Conservation (phyloP, 257 asterid genomes). For the Cinchona pubescens region DNA sequence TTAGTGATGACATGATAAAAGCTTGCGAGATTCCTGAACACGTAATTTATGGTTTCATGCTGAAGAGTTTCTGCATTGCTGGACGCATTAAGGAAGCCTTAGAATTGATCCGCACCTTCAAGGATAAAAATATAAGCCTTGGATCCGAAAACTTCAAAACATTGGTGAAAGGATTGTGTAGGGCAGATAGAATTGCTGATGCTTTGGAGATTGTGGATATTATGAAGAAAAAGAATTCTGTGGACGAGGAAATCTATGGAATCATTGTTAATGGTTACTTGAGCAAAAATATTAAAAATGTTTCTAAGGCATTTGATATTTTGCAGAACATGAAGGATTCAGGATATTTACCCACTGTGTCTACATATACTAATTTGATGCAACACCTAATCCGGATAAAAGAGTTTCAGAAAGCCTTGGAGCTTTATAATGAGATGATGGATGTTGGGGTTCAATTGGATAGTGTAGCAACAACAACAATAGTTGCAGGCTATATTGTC, state of each 20-base stretch:
- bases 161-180: constrained; percentile 74
- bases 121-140: constrained; percentile 45
- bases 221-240: constrained; percentile 50
- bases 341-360: constrained; percentile 44
- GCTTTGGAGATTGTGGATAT: constrained; percentile 79
- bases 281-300: constrained; percentile 54
- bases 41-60: constrained; percentile 41
- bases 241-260: constrained; percentile 41
- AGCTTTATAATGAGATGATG: constrained; percentile 63
- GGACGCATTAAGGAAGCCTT: constrained; percentile 72
- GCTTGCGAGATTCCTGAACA: constrained; percentile 45
- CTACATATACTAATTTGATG: constrained; percentile 63
- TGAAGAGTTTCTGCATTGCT: constrained; percentile 66
- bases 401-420: constrained; percentile 55
- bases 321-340: constrained; percentile 48
- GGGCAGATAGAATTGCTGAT: constrained; percentile 57
- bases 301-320: constrained; percentile 48
- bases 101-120: constrained; percentile 63
- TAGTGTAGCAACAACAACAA: constrained; percentile 57
- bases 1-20: constrained; percentile 53
- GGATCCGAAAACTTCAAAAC: constrained; percentile 44
- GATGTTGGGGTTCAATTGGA: constrained; percentile 53
- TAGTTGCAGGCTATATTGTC: constrained; percentile 54
- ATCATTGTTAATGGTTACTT: constrained; percentile 50
- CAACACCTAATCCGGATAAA: constrained; percentile 55